Base-by-base conservation (phyloP, 345 rosid genomes). In the Rhodamnia argentea region DNA sequence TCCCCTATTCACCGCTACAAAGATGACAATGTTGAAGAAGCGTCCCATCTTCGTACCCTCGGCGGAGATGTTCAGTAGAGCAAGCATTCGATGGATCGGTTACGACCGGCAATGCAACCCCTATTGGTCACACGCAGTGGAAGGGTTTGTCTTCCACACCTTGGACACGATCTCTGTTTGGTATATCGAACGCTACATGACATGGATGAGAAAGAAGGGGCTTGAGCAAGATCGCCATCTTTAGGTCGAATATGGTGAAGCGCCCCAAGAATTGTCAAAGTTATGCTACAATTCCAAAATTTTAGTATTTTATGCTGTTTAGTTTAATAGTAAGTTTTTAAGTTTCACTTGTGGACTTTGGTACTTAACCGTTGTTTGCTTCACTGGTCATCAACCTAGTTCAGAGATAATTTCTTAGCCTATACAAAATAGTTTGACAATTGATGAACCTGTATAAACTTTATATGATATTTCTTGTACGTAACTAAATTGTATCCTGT, bases 11-110 rank as follows among this genome's bases (percentile, higher is more conserved):
- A 90, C 91, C 23, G 89, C 92, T 7, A 92, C 93, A 3, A 94
- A 90, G 86, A 92, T 92, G 93, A 51, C 90, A 5, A 87, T 14
- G 86, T 3, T 89, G 7, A 87, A 44, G 82, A 88, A 82, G 32
- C 64, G 81, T 57, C 13, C 27, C 13, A 75, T 92, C 44, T 29
- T 88, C 26, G 74, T 88, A 27, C 87, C 91, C 4, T 89, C 94
- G 9, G 83, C 92, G 4, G 91, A 91, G 78, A 83, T 15, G 53
- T 91, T 88, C 50, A 88, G 91, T 57, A 90, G 87, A 85, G 92
- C 89, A 64, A 90, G 93, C 91, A 5, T 90, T 4, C 60, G 91
- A 58, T 89, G 91, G 88, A 89, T 92, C 9, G 96, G 94, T 23
- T 87, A 90, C 75, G 94, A 92, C 26, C 85, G 84, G 44, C 42